A percentile compares a stretch with the other conserved stretches of the same genome.
These are phyloP conservation scores for Penicillium robsamsonii DNA, from an alignment of 495 filamentous ascomycete genomes.

Conservation along the genomic window DNA sequence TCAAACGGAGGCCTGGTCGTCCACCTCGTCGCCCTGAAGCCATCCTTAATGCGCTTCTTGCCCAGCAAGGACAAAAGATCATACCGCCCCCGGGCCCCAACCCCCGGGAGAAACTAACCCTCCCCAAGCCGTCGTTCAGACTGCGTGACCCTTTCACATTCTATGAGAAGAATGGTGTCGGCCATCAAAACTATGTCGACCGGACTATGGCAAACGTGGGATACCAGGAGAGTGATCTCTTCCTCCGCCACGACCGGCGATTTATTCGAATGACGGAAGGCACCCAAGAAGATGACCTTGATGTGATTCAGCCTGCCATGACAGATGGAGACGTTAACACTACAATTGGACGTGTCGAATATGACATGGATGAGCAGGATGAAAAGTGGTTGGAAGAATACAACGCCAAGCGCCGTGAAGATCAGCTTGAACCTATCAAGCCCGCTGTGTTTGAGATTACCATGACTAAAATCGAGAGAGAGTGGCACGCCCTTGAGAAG, in stretches of 20 bases:
- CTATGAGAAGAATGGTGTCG: conserved; percentile 60
- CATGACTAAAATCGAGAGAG: conserved; percentile 98
- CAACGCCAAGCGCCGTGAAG: conserved; percentile 69
- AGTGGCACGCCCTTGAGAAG: conserved; percentile 96
- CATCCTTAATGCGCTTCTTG: conserved; percentile 58
- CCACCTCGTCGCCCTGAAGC: conserved; percentile 59
- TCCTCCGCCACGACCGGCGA: conserved; percentile 69
- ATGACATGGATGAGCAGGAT: conserved; percentile 99
- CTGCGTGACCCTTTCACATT: conserved; percentile 57
- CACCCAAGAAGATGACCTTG: conserved; percentile 79
- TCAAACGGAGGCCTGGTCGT: conserved; percentile 61
- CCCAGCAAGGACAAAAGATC: conserved; percentile 56
- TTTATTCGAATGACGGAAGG: conserved; percentile 77
- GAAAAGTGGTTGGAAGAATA: conserved; percentile 89
- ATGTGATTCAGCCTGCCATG: conserved; percentile 56
- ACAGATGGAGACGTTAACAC: conserved; percentile 61
- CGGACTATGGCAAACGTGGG: conserved; percentile 90
- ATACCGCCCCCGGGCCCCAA: conserved; percentile 64
- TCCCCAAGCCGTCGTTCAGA: conserved; percentile 62
- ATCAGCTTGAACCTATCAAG: conserved; percentile 76
- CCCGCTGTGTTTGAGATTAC: conserved; percentile 94
- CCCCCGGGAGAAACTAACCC: conserved; percentile 62
- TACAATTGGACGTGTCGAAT: conserved; percentile 80
- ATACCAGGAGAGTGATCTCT: conserved; percentile 91
- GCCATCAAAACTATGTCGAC: conserved; percentile 73